Conservation (phyloP, 495 filamentous ascomycete genomes). For the Penicillium soppii region DNA sequence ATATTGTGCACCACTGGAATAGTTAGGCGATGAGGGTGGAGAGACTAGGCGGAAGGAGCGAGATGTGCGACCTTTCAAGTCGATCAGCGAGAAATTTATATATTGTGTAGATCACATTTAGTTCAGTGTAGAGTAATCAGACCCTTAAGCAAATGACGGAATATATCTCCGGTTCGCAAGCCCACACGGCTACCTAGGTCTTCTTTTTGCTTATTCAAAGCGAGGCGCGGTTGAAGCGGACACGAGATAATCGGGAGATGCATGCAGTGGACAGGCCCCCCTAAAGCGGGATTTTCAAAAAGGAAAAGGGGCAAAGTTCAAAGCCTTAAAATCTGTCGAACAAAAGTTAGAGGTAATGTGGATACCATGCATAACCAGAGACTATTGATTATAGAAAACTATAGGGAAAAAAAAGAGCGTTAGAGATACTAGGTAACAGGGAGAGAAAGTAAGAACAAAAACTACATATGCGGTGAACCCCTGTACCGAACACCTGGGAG, state of each 20-base stretch:
- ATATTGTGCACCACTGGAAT: background rate
- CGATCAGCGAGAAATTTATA: too few relatives aligned
- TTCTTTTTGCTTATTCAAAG: conserved; percentile 8
- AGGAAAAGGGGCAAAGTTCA: background rate
- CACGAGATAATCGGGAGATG: conserved; percentile 20
- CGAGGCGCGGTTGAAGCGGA: conserved; percentile 25
- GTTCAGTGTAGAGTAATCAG: too few relatives aligned
- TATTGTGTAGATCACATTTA: too few relatives aligned
- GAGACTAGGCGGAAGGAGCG: too few relatives aligned
- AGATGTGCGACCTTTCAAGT: too few relatives aligned
- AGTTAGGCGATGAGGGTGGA: too few relatives aligned
- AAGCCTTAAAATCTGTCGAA: background rate
- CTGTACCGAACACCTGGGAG: conserved; percentile 21
- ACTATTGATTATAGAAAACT: background rate
- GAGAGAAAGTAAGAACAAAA: background rate
- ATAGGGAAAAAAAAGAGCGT: background rate
- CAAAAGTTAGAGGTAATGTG: background rate
- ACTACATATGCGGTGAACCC: conserved; percentile 6
- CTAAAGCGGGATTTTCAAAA: background rate
- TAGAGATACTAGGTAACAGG: too few relatives aligned
- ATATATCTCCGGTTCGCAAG: background rate
- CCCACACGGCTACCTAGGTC: too few relatives aligned
- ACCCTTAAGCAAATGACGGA: too few relatives aligned
- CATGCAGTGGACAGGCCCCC: background rate
- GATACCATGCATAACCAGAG: background rate